Percentiles rank a stretch among this genome's conserved stretches.
Evolutionary conservation across 805 yeast species (phyloP).

Genomic region (Yarrowia sp.): DNA sequence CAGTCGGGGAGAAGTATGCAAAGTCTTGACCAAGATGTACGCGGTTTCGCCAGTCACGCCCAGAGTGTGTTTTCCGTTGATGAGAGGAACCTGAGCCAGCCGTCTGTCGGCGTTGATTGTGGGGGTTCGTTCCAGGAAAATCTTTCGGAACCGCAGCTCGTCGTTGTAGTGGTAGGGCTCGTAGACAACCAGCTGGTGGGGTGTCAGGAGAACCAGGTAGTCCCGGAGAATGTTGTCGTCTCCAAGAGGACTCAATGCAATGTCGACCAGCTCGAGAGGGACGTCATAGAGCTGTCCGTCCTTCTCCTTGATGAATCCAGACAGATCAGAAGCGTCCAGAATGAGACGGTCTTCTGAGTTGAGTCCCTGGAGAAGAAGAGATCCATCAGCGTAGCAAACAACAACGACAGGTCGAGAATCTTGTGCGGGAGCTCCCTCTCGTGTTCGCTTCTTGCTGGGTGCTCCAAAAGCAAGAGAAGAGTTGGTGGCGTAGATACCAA

Average conservation of each 20-base stretch:
- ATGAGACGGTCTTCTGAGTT: conserved; percentile 5
- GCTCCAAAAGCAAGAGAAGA: conserved; percentile 17
- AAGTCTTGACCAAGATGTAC: conserved; percentile 27
- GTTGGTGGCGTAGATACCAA: conserved; percentile 17
- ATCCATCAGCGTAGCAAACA: conserved; percentile 26
- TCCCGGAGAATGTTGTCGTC: conserved; percentile 14
- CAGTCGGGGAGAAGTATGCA: conserved; percentile 33
- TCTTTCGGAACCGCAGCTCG: conserved; percentile 33
- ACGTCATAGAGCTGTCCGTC: conserved; percentile 20
- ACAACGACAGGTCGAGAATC: conserved; percentile 23
- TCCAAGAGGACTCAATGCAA: conserved; percentile 24
- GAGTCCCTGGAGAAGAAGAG: conserved; percentile 17
- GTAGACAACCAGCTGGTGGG: conserved; percentile 24
- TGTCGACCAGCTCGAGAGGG: conserved; percentile 19
- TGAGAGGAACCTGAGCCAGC: conserved; percentile 24
- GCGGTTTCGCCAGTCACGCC: conserved; percentile 27
- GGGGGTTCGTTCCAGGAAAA: conserved; percentile 23
- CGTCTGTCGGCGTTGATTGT: conserved; percentile 14
- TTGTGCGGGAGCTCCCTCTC: conserved; percentile 29
- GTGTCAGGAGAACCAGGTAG: conserved; percentile 19
- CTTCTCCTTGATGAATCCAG: conserved; percentile 23
- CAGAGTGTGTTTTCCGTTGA: conserved; percentile 25
- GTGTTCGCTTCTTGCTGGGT: conserved; percentile 21
- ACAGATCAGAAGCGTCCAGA: conserved; percentile 29
- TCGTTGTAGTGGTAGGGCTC: conserved; percentile 25